Conservation (phyloP, 805 yeast genomes). For the Schwanniomyces vanrijiae region DNA sequence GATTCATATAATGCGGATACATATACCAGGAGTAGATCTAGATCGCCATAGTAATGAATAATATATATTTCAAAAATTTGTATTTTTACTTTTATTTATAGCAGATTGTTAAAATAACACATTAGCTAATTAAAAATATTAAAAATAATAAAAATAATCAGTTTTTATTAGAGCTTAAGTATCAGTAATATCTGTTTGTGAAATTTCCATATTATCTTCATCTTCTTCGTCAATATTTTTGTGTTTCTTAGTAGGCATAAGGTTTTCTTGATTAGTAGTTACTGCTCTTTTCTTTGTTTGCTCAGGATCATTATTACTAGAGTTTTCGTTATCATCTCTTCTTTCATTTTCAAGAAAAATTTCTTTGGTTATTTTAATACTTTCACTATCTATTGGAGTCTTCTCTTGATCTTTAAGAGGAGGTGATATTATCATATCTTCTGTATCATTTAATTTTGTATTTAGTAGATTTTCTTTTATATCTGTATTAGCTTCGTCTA, state of each 20-base stretch:
- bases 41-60: neutral
- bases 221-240: neutral
- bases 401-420: neutral
- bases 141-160: too few relatives aligned
- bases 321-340: neutral
- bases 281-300: neutral
- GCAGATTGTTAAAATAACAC: too few relatives aligned
- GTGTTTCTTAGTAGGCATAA: neutral
- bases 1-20: constrained; percentile 10
- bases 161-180: neutral
- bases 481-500: neutral
- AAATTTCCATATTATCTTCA: neutral
- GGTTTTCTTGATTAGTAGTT: neutral
- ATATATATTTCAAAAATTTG: neutral
- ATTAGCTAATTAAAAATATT: neutral
- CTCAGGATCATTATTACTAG: neutral
- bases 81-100: neutral
- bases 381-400: neutral
- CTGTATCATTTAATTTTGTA: neutral
- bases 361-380: neutral
- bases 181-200: neutral
- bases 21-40: neutral
- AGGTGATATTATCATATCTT: constrained; percentile 1
- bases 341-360: neutral
- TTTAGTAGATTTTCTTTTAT: neutral